Base-by-base conservation (phyloP, 345 rosid genomes). In the Rhizophora apiculata region DNA sequence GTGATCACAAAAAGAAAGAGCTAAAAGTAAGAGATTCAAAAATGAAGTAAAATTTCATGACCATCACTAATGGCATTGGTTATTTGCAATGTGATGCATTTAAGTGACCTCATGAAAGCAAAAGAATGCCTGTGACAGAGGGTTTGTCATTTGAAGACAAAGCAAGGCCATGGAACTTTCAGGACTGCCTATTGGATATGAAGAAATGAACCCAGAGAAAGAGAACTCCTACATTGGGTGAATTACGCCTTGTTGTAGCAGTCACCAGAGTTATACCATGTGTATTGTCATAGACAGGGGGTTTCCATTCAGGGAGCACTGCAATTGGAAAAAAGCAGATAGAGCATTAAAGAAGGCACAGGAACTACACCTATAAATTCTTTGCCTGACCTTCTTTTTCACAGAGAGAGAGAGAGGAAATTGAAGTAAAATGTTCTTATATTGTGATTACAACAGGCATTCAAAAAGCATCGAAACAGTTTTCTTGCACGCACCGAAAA, bases 231-330 rank as follows among this genome's bases (percentile, higher is more conserved):
- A 90, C 97, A 32, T 87, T 87, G 62, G 98, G 98, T 6, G 96
- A 93, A 81, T 93, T 93, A 58, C 96, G 94, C 63, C 98, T 86
- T 48, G 98, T 93, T n/a, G 96, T 86, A 78, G 98, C 97, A 59
- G 97, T 84, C 70, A 89, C 97, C 61, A 93, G 80, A 57, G 77
- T 82, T 64, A 93, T 84, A 49, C 98, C 98, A 36, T 84, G 83
- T 34, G 77, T 80, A 48, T 93, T 93, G 72, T 93, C 97, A 81
- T 93, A 93, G 6, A 93, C 94, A n/a, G 97, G 94, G 60, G 96
- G 96, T 79, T 93, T 93, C 98, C 97, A 90, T 69, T 93, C 98
- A 1, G 97, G 80, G 70, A 93, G 96, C 66, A 93, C 97, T 93
- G 85, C 79, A 80, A 75, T 68, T 71, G 72, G 54, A 48, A 69